Percentiles rank a stretch among this genome's conserved stretches.
These are phyloP conservation scores for Glomus cerebriforme DNA, from an alignment of 192 early-diverging fungal species.

Conservation along the genomic window DNA sequence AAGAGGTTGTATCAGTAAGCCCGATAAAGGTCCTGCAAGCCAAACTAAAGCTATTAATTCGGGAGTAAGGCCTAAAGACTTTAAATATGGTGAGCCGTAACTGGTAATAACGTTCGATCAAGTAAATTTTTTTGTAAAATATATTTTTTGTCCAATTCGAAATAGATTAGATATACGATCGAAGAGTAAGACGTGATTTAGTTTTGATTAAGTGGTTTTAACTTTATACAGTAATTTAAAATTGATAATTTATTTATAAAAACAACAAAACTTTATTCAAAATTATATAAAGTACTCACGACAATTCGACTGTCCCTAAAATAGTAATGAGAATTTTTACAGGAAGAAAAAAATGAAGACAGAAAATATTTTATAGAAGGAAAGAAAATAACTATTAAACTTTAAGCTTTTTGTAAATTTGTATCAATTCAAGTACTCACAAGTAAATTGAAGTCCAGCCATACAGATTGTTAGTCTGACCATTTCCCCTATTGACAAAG, in stretches of 20 bases:
- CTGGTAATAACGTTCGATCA: constrained; percentile 36
- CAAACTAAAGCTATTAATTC: constrained; percentile 73
- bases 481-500: constrained; percentile 27
- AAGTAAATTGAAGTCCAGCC: constrained; percentile 72
- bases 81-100: constrained; percentile 75
- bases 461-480: constrained; percentile 56
- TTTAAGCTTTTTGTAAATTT: background rate
- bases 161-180: background rate
- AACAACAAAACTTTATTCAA: background rate
- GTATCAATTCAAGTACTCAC: constrained; percentile 42
- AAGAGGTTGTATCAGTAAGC: constrained; percentile 70
- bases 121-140: background rate
- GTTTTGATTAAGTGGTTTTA: background rate
- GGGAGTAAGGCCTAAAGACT: constrained; percentile 63
- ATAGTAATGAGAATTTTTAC: background rate
- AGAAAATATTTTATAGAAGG: background rate
- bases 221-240: background rate
- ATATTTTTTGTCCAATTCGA: background rate
- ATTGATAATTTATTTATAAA: background rate
- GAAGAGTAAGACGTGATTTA: background rate
- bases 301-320: constrained; percentile 73
- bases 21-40: constrained; percentile 79
- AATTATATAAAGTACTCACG: constrained; percentile 37
- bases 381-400: background rate
- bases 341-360: background rate